A percentile compares a stretch with the other conserved stretches of the same genome.
These are phyloP conservation scores for Cercospora sp. DNA, from an alignment of 2,329 filamentous ascomycete species.

Conservation along the genomic window DNA sequence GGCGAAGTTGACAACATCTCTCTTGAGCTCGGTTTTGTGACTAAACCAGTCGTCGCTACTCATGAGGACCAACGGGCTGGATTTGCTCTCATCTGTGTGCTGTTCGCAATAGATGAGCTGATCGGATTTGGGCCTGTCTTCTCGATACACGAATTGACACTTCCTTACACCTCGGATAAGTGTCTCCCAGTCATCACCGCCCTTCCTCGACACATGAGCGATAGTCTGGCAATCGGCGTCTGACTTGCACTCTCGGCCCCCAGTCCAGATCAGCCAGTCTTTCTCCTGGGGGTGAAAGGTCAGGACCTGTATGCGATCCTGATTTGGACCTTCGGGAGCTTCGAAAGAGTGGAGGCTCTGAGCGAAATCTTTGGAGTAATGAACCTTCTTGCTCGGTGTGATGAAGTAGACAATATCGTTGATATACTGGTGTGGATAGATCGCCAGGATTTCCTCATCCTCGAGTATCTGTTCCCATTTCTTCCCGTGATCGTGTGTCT, in stretches of 20 bases:
- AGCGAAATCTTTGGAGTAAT: constrained; percentile 80
- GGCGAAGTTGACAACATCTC: constrained; percentile 79
- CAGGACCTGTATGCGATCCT: constrained; percentile 55
- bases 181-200: constrained; percentile 73
- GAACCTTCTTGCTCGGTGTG: constrained; percentile 65
- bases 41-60: constrained; percentile 80
- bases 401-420: constrained; percentile 87
- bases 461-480: constrained; percentile 69
- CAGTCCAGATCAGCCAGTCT: constrained; percentile 92
- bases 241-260: constrained; percentile 62
- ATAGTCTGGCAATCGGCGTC: constrained; percentile 65
- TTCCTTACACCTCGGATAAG: constrained; percentile 72
- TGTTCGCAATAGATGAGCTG: constrained; percentile 66
- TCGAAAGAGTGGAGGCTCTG: constrained; percentile 71
- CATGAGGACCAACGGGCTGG: constrained; percentile 64
- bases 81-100: constrained; percentile 53
- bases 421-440: constrained; percentile 77
- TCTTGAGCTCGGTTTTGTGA: constrained; percentile 61
- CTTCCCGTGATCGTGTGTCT: constrained; percentile 86
- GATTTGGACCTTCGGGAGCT: constrained; percentile 62
- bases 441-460: constrained; percentile 66
- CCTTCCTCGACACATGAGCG: constrained; percentile 75
- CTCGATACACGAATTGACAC: constrained; percentile 81
- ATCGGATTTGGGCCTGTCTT: constrained; percentile 58
- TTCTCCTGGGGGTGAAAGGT: constrained; percentile 81